Base-by-base conservation (phyloP, 768 basidiomycete species). In the Galerina marginata region DNA sequence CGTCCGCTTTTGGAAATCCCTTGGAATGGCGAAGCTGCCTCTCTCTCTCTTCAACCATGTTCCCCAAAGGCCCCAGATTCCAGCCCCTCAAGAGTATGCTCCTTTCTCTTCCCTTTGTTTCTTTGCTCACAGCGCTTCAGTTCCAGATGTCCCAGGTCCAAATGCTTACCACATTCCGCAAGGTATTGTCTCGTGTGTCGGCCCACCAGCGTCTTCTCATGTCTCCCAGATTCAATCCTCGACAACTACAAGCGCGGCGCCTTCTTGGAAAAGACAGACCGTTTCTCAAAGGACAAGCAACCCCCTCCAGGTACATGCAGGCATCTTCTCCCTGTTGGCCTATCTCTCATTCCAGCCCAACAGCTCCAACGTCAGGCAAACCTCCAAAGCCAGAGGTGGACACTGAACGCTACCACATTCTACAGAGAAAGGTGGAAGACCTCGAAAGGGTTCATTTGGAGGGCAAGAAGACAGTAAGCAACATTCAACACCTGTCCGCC, bases 361-460 rank as follows among this genome's bases (percentile, higher is more conserved):
- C 48, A 63, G 69, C 39, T 67, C 72, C 54, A 61, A 47, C 71
- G 53, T 33, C 56, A 36, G 10, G 51, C 29, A 71, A 69, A 57
- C 59, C 61, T n/a, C 48, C 61, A 7, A 55, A 58, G 47, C 45
- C 67, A 11, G 65, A 65, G 26, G 72, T 71, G 11, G 62, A 66
- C 2, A 71, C 69, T 6, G 87, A 90, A 56, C 79, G 83, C 16
- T 86, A 86, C 64, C 78, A 81, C 6, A 59, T 71, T 14, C 80
- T 91, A 20, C 83, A 89, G 68, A 80, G 78, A 61, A 87, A 88
- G 64, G 80, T 92, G 0, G 86, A 88, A 37, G 85, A 88, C 14
- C 70, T 90, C 6, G 86, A 91, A 73, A 74, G 72, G 56, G 71
- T 86, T n/a, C 87, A 88, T 66, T 72, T 78, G 40, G 88, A 90